Evolutionary conservation across 352 stramenopile species (phyloP).

Genomic region (Globisporangium solare): DNA sequence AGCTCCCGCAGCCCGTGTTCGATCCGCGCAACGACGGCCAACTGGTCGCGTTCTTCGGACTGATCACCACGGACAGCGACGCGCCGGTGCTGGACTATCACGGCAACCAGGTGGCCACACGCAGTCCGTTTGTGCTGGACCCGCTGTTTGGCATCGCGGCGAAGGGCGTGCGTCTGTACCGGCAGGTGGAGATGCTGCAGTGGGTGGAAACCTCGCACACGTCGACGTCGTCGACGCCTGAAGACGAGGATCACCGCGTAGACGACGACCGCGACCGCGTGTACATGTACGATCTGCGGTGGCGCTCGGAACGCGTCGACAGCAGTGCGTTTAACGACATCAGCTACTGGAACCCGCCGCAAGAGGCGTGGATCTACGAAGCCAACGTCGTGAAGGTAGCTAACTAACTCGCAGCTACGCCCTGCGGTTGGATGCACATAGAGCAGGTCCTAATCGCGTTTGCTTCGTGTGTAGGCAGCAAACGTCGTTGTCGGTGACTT

Average conservation of each 20-base stretch:
- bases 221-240: constrained; percentile 28
- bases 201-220: constrained; percentile 76
- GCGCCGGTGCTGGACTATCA: constrained; percentile 10
- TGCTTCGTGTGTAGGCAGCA: constrained; percentile 2
- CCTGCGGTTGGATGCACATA: too few relatives aligned
- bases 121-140: constrained; percentile 52
- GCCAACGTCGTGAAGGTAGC: constrained; percentile 21
- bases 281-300: constrained; percentile 69
- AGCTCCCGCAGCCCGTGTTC: constrained; percentile 20
- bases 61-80: constrained; percentile 36
- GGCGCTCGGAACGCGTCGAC: constrained; percentile 44
- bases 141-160: constrained; percentile 50
- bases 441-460: too few relatives aligned
- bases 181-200: constrained; percentile 76
- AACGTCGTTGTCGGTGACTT: constrained; percentile 63
- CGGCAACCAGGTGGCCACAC: constrained; percentile 17
- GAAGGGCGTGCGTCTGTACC: constrained; percentile 59
- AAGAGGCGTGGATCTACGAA: constrained; percentile 49
- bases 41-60: constrained; percentile 40
- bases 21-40: constrained; percentile 20
- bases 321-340: constrained; percentile 55
- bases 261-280: constrained; percentile 59
- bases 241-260: constrained; percentile 38
- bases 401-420: too few relatives aligned
- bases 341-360: constrained; percentile 56